phyloP scores from a whole-genome alignment of 202 grass and related monocot genomes.

The Schoenoplectus tabernaemontani region DNA sequence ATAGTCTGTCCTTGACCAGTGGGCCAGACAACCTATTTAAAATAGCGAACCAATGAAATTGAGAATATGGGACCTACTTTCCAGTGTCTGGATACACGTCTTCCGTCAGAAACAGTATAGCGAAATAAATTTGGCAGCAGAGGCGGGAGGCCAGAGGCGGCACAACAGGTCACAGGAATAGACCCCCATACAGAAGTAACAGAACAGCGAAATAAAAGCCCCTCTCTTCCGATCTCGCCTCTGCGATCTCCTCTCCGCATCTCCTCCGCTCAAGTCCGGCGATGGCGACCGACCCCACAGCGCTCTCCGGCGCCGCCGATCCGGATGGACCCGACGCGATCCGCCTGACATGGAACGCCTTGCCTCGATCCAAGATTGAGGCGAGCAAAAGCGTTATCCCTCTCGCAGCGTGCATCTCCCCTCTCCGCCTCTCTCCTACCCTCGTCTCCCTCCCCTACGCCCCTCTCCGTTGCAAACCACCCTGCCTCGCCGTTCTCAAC shows the following conservation, averaged over 20 bases:
- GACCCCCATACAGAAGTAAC: not conserved
- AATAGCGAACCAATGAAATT: not conserved
- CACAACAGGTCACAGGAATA: not conserved
- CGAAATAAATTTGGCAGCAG: not conserved
- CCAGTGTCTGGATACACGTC: not conserved
- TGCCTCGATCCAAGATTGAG: conserved; percentile 89
- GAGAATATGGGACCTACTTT: not conserved
- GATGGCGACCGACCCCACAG: conserved; percentile 61
- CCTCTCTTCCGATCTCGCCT: conserved; percentile 18
- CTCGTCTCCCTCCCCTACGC: conserved; percentile 53
- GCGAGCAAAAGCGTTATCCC: conserved; percentile 93
- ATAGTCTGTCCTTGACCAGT: not conserved
- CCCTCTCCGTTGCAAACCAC: conserved; percentile 75
- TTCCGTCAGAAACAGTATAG: not conserved
- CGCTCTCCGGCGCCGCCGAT: conserved; percentile 32
- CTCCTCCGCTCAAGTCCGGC: conserved; percentile 13
- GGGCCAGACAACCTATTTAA: not conserved
- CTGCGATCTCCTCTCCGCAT: conserved; percentile 16
- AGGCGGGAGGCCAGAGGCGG: not conserved
- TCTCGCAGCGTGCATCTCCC: conserved; percentile 58
- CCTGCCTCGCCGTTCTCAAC: conserved; percentile 58
- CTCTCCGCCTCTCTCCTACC: conserved; percentile 40
- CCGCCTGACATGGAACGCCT: conserved; percentile 78
- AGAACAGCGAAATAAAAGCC: not conserved
- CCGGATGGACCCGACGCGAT: conserved; percentile 79